These are phyloP conservation scores for Trichoderma cornu-damae DNA, from an alignment of 2,329 filamentous ascomycete genomes.

Conservation along the genomic window DNA sequence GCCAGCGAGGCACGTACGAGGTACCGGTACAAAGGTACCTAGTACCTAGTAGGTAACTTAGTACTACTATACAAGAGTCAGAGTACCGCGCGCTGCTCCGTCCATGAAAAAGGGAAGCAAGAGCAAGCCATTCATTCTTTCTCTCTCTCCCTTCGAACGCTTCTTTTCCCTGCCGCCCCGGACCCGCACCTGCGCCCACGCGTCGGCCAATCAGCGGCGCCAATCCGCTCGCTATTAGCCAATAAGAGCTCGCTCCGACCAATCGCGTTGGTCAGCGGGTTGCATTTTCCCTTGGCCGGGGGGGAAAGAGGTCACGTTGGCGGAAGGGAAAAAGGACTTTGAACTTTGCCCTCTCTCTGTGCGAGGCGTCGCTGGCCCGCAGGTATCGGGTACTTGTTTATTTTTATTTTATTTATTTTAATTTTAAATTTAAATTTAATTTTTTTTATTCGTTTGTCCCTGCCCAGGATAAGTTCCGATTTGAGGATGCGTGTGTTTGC, in stretches of 20 bases:
- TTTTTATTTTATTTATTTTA: too few species aligned
- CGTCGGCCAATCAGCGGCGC: constrained; percentile 6
- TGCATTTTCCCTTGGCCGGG: not conserved
- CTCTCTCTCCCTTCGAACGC: not conserved
- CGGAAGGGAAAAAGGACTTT: too few species aligned
- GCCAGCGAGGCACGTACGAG: too few species aligned
- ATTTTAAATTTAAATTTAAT: too few species aligned
- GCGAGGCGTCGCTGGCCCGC: not conserved
- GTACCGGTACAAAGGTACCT: too few species aligned
- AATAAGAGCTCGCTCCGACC: constrained; percentile 15
- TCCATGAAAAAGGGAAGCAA: not conserved
- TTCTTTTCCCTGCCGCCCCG: not conserved
- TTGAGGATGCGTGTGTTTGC: too few species aligned
- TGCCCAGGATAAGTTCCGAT: too few species aligned
- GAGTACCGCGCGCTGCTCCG: too few species aligned
- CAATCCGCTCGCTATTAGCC: constrained; percentile 15
- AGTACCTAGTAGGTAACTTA: too few species aligned
- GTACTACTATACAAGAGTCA: too few species aligned
- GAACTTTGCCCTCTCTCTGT: too few species aligned
- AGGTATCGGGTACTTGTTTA: not conserved
- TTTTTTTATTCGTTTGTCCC: too few species aligned
- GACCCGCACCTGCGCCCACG: not conserved
- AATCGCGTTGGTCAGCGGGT: constrained; percentile 11
- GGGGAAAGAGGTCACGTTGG: constrained; percentile 21
- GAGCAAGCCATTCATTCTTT: not conserved